Percentiles rank a stretch among this genome's conserved stretches.
These are phyloP conservation scores for Beta lomatogona DNA, from an alignment of 179 eudicot species.

Conservation along the genomic window DNA sequence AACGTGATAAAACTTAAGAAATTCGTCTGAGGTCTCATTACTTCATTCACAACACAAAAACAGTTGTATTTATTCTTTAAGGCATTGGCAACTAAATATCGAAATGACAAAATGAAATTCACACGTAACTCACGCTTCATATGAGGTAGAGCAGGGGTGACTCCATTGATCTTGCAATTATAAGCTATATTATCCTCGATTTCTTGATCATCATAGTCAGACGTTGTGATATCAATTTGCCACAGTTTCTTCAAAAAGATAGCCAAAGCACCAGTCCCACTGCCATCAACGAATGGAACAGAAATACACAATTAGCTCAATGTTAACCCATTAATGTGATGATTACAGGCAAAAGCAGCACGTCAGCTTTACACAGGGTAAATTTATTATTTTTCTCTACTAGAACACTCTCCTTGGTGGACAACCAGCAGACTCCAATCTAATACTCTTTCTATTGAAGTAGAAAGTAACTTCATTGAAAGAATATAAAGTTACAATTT, in stretches of 20 bases:
- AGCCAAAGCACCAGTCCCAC: conserved; percentile 98
- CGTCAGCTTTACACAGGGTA: not conserved
- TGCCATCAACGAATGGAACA: conserved; percentile 37
- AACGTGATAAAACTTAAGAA: not conserved
- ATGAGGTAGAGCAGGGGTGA: conserved; percentile 73
- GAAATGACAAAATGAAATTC: conserved; percentile 1
- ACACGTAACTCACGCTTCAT: conserved; percentile 65
- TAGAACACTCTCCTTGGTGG: not conserved
- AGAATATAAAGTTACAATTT: not conserved
- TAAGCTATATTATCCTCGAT: conserved; percentile 86
- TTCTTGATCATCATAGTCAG: conserved; percentile 91
- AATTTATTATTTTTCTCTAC: not conserved
- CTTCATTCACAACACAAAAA: not conserved
- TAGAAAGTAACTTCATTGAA: not conserved
- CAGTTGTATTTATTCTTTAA: not conserved
- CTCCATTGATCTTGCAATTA: conserved; percentile 76
- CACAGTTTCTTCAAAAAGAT: conserved; percentile 71
- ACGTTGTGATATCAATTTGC: conserved; percentile 83
- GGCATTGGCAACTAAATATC: not conserved
- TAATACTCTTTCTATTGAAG: not conserved
- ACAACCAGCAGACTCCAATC: not conserved
- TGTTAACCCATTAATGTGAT: not conserved
- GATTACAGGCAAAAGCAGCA: not conserved
- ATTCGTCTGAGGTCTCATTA: not conserved
- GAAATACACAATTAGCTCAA: conserved; percentile 19